Evolutionary conservation across 805 yeast genomes (phyloP).

Genomic region (Wickerhamiella alocasiicola): DNA sequence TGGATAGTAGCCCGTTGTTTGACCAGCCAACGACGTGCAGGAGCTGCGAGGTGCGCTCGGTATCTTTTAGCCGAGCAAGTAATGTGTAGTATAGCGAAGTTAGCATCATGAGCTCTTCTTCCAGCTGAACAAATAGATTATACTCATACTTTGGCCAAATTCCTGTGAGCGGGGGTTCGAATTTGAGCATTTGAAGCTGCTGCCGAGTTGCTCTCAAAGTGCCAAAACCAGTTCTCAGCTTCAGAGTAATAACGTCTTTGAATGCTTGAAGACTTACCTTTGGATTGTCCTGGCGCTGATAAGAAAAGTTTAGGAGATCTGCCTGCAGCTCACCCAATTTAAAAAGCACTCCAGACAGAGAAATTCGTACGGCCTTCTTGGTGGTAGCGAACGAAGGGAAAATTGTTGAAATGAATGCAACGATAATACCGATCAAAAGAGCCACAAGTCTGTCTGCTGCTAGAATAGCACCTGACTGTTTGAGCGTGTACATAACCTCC

Average conservation of each 20-base stretch:
- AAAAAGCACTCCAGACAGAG: conserved; percentile 20
- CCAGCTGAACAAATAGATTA: background rate
- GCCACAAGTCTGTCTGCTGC: conserved; percentile 1
- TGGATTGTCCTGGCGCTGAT: conserved; percentile 18
- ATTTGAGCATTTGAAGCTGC: background rate
- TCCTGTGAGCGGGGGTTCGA: conserved; percentile 9
- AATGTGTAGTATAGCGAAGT: background rate
- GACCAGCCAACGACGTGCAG: conserved; percentile 3
- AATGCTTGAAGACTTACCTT: conserved; percentile 20
- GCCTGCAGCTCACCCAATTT: conserved; percentile 24
- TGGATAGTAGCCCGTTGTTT: background rate
- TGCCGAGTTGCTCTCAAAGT: background rate
- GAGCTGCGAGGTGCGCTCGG: background rate
- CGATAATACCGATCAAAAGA: background rate
- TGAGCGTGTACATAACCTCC: conserved; percentile 1
- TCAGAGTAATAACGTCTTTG: conserved; percentile 18
- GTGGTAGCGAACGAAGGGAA: conserved; percentile 3
- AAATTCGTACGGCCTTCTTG: conserved; percentile 22
- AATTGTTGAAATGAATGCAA: conserved; percentile 1
- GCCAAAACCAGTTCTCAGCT: background rate
- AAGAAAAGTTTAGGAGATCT: conserved; percentile 23
- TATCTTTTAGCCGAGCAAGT: background rate
- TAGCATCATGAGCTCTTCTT: conserved; percentile 2
- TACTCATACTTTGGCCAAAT: conserved; percentile 7
- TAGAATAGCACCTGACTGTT: background rate